Conservation (phyloP, 257 asterid species). For the Fraxinus pennsylvanica region DNA sequence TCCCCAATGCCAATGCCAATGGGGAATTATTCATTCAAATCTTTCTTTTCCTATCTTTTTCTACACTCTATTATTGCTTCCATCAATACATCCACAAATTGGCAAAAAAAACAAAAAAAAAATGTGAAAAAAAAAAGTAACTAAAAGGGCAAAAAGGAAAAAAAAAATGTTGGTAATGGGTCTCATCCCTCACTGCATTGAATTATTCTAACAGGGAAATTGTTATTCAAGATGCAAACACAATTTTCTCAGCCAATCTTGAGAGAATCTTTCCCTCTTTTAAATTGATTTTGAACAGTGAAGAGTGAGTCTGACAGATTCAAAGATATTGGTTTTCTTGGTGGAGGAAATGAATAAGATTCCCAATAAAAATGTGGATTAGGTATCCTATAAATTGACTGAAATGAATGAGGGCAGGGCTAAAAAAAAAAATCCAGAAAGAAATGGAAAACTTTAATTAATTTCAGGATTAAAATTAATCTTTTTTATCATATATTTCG, state of each 20-base stretch:
- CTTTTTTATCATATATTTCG: no score
- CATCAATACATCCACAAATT: not conserved
- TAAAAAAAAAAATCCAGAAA: no score
- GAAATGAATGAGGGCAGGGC: not conserved
- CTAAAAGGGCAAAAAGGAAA: not conserved
- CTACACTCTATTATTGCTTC: not conserved
- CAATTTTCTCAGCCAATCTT: not conserved
- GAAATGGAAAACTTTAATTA: no score
- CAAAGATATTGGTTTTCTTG: conserved; percentile 6
- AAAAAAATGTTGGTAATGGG: not conserved
- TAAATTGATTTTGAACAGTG: not conserved
- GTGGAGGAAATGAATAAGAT: conserved; percentile 15
- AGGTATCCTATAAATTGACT: not conserved
- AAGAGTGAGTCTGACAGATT: conserved; percentile 22
- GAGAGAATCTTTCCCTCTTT: conserved; percentile 2
- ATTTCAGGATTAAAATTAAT: not conserved
- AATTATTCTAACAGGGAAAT: not conserved
- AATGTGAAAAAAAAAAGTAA: not conserved
- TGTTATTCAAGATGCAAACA: not conserved
- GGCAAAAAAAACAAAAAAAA: no score
- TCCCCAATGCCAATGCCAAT: not conserved
- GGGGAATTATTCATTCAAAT: not conserved
- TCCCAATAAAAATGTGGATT: conserved; percentile 13
- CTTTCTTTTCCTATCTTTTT: not conserved
- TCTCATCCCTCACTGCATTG: not conserved